A percentile compares a stretch with the other conserved stretches of the same genome.
phyloP scores from a whole-genome alignment of 441 rosid genomes.

The Sinapis alba region DNA sequence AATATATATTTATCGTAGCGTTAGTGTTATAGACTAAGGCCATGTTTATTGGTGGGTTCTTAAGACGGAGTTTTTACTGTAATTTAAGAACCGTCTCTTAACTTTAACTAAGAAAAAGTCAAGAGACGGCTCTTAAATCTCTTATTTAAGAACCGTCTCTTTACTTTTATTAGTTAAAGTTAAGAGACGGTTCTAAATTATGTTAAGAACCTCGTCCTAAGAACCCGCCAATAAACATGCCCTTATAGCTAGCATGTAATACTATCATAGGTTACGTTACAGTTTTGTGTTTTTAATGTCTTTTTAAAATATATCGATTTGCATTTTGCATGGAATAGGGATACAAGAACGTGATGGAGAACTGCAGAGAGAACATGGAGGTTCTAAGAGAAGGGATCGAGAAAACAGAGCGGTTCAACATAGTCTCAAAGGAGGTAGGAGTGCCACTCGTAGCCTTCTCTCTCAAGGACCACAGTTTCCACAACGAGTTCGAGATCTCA shows the following conservation, averaged over 20 bases:
- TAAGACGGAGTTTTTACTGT: too few relatives aligned
- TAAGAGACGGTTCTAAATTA: too few relatives aligned
- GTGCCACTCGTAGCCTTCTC: conserved; percentile 91
- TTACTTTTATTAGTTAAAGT: too few relatives aligned
- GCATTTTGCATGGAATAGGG: conserved; percentile 41
- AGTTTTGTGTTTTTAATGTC: not conserved
- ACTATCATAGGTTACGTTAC: not conserved
- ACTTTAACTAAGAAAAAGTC: too few relatives aligned
- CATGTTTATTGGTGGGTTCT: too few relatives aligned
- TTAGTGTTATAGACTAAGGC: not conserved
- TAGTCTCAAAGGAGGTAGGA: conserved; percentile 76
- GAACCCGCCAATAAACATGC: too few relatives aligned
- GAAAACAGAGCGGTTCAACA: conserved; percentile 62
- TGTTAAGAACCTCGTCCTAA: too few relatives aligned
- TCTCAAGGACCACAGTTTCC: conserved; percentile 61
- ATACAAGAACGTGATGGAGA: conserved; percentile 77
- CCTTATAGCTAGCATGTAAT: not conserved
- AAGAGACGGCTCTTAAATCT: too few relatives aligned
- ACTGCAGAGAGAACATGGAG: conserved; percentile 63
- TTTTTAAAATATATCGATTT: not conserved
- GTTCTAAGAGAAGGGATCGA: conserved; percentile 67
- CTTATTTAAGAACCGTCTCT: too few relatives aligned
- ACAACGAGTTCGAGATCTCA: conserved; percentile 71
- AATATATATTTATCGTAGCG: not conserved
- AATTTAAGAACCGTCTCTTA: too few relatives aligned